Evolutionary conservation across 2,329 filamentous ascomycete species (phyloP).

Genomic region (Dendryphion nanum): DNA sequence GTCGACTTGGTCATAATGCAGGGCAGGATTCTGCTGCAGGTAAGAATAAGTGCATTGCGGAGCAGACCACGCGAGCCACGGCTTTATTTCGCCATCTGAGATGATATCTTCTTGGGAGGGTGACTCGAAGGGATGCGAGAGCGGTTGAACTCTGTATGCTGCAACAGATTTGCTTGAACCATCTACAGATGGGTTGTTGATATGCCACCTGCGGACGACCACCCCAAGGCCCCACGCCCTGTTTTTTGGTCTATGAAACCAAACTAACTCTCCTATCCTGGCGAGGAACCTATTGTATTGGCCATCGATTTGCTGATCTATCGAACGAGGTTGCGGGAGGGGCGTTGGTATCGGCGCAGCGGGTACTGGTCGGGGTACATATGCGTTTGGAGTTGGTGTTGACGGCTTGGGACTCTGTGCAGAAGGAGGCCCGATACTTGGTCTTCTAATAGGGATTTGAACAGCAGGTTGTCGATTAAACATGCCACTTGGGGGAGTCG

Average conservation of each 20-base stretch:
- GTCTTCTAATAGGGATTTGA: conserved; percentile 23
- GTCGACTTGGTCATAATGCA: conserved; percentile 51
- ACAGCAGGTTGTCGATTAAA: conserved; percentile 19
- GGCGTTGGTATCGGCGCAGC: conserved; percentile 31
- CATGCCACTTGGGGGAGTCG: conserved; percentile 2
- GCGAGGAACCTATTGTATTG: conserved; percentile 51
- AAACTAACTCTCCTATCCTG: conserved; percentile 56
- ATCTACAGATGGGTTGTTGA: conserved; percentile 20
- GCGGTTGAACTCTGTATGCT: conserved; percentile 49
- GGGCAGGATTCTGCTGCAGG: conserved; percentile 41
- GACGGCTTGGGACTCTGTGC: conserved; percentile 25
- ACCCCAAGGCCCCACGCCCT: conserved; percentile 56
- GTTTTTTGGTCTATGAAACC: conserved; percentile 50
- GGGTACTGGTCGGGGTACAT: conserved; percentile 11
- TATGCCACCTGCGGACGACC: conserved; percentile 47
- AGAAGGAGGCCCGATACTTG: conserved; percentile 16
- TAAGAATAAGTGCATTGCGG: conserved; percentile 49
- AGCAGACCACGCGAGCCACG: conserved; percentile 60
- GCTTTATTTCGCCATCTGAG: conserved; percentile 47
- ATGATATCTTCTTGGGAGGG: conserved; percentile 44
- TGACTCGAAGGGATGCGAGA: conserved; percentile 46
- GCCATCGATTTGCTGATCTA: conserved; percentile 52
- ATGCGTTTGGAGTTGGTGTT: conserved; percentile 9
- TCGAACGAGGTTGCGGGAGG: conserved; percentile 40
- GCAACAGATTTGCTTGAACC: conserved; percentile 22